These are phyloP conservation scores for Boehmeria nivea DNA, from an alignment of 306 rosid genomes.

Conservation along the genomic window DNA sequence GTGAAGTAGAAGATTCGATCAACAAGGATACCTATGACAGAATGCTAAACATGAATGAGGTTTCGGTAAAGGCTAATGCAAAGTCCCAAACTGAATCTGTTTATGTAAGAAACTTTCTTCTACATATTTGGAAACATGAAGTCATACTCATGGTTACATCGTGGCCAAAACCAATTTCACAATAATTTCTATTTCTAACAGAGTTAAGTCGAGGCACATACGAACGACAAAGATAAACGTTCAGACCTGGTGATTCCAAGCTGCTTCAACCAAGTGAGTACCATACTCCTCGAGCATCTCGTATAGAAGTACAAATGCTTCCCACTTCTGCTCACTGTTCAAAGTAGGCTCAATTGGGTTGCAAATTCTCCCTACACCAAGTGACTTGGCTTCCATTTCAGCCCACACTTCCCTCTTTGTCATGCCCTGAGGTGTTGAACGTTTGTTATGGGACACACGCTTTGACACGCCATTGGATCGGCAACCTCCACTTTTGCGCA, in stretches of 20 bases:
- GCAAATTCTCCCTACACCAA: conserved; percentile 68
- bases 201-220: not conserved
- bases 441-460: conserved; percentile 22
- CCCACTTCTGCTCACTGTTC: conserved; percentile 66
- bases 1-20: conserved; percentile 54
- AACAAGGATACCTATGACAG: conserved; percentile 63
- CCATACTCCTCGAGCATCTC: conserved; percentile 99
- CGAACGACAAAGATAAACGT: not conserved
- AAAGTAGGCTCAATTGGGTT: conserved; percentile 35
- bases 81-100: not conserved
- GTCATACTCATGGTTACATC: no score
- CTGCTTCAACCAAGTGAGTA: conserved; percentile 96
- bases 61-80: no score
- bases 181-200: not conserved
- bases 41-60: not conserved
- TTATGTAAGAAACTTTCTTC: not conserved
- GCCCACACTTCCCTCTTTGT: conserved; percentile 86
- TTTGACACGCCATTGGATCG: conserved; percentile 31
- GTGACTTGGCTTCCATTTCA: conserved; percentile 73
- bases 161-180: no score
- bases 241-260: conserved; percentile 89
- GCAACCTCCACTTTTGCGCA: conserved; percentile 33
- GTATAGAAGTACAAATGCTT: conserved; percentile 74
- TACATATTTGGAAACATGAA: not conserved
- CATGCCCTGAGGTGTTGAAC: conserved; percentile 35